Conservation (phyloP, 1,284 basidiomycete genomes). For the Gymnopus androsaceus region DNA sequence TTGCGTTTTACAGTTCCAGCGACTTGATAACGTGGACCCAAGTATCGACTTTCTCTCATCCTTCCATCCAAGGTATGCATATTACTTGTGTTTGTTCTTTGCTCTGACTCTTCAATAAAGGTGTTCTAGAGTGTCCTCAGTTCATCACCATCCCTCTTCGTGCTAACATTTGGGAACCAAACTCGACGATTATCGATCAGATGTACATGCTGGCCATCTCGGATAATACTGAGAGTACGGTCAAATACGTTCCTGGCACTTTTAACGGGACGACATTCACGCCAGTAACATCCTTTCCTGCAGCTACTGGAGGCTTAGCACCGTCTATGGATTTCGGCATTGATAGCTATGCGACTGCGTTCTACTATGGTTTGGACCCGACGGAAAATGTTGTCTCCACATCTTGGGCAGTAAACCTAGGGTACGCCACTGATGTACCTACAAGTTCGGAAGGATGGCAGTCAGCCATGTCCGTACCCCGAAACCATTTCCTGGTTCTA, state of each 20-base stretch:
- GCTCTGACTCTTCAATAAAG: no score
- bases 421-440: slow-evolving; percentile 37
- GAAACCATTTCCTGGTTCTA: not conserved
- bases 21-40: slow-evolving; percentile 39
- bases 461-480: slow-evolving; percentile 35
- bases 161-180: not conserved
- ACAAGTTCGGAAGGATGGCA: slow-evolving; percentile 26
- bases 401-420: slow-evolving; percentile 42
- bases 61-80: slow-evolving; percentile 5
- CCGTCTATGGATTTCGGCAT: slow-evolving; percentile 37
- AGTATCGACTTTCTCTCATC: slow-evolving; percentile 30
- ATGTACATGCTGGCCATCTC: slow-evolving; percentile 21
- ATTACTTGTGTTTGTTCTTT: no score
- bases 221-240: slow-evolving; percentile 35
- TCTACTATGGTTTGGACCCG: slow-evolving; percentile 30
- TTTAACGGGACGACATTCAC: slow-evolving; percentile 39
- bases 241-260: slow-evolving; percentile 37
- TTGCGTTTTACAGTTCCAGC: slow-evolving; percentile 37
- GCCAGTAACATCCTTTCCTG: slow-evolving; percentile 16
- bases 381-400: slow-evolving; percentile 29
- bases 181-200: not conserved
- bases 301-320: slow-evolving; percentile 25
- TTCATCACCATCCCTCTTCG: slow-evolving; percentile 1
- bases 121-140: slow-evolving; percentile 15
- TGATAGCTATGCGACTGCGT: slow-evolving; percentile 41